Evolutionary conservation across 2,329 filamentous ascomycete species (phyloP).

Genomic region (Calonectria pseudoturangicola): DNA sequence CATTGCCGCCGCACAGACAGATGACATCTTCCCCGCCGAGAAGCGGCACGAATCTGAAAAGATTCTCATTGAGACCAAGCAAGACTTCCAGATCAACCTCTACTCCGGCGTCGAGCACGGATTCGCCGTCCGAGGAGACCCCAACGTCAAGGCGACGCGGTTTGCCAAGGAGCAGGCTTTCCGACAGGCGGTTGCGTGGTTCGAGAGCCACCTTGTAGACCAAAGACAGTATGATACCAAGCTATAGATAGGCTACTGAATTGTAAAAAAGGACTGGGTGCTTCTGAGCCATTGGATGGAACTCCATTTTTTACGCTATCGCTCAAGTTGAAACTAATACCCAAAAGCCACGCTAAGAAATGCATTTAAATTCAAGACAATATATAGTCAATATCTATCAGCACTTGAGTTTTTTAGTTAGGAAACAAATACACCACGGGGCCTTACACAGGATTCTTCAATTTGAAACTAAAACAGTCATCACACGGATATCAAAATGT

Average conservation of each 20-base stretch:
- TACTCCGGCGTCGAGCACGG: conserved; percentile 84
- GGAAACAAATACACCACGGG: too few species aligned
- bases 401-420: neutral
- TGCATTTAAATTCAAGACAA: neutral
- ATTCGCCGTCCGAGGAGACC: conserved; percentile 82
- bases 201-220: conserved; percentile 59
- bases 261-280: neutral
- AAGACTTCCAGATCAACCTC: conserved; percentile 85
- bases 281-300: neutral
- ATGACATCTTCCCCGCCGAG: conserved; percentile 78
- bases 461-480: neutral
- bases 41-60: conserved; percentile 79
- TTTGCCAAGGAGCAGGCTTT: conserved; percentile 90
- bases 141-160: conserved; percentile 72
- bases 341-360: neutral
- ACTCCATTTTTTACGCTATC: neutral
- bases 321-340: neutral
- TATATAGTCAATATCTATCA: neutral
- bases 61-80: conserved; percentile 73
- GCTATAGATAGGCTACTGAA: neutral
- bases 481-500: neutral
- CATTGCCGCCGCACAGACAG: conserved; percentile 79
- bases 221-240: neutral
- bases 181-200: conserved; percentile 85
- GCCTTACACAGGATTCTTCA: too few species aligned